Conservation (phyloP, 2,329 filamentous ascomycete species). For the Apiospora aurea region DNA sequence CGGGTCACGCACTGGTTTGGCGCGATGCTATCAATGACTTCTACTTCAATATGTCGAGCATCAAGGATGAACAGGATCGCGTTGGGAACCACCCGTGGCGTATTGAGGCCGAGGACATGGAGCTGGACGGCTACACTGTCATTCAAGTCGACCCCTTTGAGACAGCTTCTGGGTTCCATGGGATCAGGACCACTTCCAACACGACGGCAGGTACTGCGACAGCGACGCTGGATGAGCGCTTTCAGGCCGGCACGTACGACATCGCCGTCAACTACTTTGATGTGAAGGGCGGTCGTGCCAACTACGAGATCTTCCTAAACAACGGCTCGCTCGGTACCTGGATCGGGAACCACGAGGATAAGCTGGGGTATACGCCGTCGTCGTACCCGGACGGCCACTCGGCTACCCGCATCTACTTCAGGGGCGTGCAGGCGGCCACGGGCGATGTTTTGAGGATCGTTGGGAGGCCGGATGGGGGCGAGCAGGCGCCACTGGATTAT, state of each 20-base stretch:
- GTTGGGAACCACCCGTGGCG: conserved; percentile 69
- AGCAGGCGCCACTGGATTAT: conserved; percentile 73
- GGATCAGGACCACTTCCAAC: conserved; percentile 63
- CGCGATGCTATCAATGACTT: conserved; percentile 71
- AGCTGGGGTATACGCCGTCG: conserved; percentile 64
- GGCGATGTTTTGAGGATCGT: conserved; percentile 47
- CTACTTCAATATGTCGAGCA: conserved; percentile 67
- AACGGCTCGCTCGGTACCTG: conserved; percentile 61
- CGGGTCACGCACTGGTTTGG: conserved; percentile 75
- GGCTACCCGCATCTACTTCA: conserved; percentile 65
- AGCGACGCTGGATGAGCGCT: conserved; percentile 49
- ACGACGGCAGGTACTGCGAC: conserved; percentile 56
- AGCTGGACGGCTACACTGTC: conserved; percentile 61
- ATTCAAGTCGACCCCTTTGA: conserved; percentile 65
- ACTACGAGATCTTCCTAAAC: conserved; percentile 63
- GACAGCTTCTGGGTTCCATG: conserved; percentile 61
- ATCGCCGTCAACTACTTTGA: conserved; percentile 74
- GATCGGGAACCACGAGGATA: conserved; percentile 66
- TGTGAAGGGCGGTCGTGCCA: conserved; percentile 61
- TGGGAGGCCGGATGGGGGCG: conserved; percentile 64
- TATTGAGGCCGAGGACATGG: conserved; percentile 74
- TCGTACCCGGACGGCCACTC: conserved; percentile 70
- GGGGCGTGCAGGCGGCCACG: conserved; percentile 34
- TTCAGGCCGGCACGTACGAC: conserved; percentile 62
- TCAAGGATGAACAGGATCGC: conserved; percentile 61